A percentile compares a stretch with the other conserved stretches of the same genome.
These are phyloP conservation scores for Piper betle DNA, from an alignment of 164 flowering plant species.

Conservation along the genomic window DNA sequence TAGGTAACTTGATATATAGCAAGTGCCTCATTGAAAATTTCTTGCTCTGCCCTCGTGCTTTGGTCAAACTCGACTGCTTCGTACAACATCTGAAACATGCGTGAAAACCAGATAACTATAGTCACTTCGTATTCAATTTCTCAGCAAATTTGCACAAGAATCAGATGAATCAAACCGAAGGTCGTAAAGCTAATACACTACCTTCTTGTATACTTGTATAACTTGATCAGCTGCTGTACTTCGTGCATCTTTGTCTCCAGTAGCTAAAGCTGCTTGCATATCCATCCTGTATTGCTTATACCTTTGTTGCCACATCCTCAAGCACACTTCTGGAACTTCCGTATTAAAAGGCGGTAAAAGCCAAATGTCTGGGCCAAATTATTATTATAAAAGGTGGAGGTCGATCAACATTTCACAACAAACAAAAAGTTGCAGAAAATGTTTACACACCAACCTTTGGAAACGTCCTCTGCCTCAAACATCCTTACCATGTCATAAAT, in stretches of 20 bases:
- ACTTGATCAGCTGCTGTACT: conserved; percentile 27
- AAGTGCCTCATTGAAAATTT: conserved; percentile 44
- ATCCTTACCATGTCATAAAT: conserved; percentile 40
- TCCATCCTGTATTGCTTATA: conserved; percentile 39
- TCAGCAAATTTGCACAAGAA: background rate
- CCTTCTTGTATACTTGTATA: conserved; percentile 51
- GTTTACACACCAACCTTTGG: conserved; percentile 17
- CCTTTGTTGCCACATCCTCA: conserved; percentile 23
- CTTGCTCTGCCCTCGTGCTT: conserved; percentile 23
- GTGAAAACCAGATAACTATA: background rate
- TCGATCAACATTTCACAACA: background rate
- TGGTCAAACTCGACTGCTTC: conserved; percentile 37
- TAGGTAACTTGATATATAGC: conserved; percentile 53
- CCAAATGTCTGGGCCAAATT: conserved; percentile 25
- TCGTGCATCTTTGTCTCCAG: conserved; percentile 10
- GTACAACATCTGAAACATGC: conserved; percentile 37
- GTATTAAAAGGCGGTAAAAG: conserved; percentile 42
- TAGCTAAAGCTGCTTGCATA: conserved; percentile 34
- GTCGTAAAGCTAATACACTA: background rate
- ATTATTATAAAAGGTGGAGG: no score
- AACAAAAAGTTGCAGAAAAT: background rate
- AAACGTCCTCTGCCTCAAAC: conserved; percentile 8
- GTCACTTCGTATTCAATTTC: background rate
- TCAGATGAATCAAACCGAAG: background rate
- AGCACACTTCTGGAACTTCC: conserved; percentile 19